phyloP scores from a whole-genome alignment of 352 stramenopile genomes.

The Ophiocytium majus region DNA sequence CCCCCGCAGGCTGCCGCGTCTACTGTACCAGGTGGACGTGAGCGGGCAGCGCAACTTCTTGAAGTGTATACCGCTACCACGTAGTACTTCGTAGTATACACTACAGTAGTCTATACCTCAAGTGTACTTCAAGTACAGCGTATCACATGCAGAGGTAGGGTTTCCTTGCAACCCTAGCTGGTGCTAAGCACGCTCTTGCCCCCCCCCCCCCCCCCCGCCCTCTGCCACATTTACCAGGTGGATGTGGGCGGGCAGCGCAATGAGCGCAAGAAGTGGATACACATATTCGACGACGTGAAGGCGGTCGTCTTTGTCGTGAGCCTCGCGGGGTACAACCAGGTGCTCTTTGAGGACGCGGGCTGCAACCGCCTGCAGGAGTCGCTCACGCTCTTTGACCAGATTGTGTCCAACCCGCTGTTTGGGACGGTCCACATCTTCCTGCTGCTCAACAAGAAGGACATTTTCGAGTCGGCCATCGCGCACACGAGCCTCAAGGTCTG shows the following conservation, averaged over 20 bases:
- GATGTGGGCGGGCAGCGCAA: conserved; percentile 88
- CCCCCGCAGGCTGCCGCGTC: no score
- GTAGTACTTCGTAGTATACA: no score
- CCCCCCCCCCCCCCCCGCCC: no score
- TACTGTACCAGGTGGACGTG: conserved; percentile 66
- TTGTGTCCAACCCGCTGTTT: conserved; percentile 65
- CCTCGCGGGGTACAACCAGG: conserved; percentile 85
- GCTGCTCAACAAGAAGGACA: conserved; percentile 94
- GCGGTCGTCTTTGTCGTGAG: conserved; percentile 77
- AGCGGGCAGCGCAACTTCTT: conserved; percentile 91
- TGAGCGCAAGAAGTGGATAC: conserved; percentile 94
- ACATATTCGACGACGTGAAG: conserved; percentile 92
- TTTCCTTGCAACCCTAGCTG: no score
- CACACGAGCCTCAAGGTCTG: conserved; percentile 27
- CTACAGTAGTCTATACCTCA: no score
- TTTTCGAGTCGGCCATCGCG: conserved; percentile 90
- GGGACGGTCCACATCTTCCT: background rate
- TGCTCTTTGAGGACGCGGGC: conserved; percentile 82
- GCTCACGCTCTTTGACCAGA: conserved; percentile 75
- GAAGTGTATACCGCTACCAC: no score
- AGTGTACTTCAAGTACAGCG: no score
- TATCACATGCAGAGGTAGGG: no score
- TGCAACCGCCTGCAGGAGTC: conserved; percentile 89
- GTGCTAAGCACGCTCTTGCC: no score
- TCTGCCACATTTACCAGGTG: no score